Conservation (phyloP, 1,284 basidiomycete species). For the Melampsora larici-populina region DNA sequence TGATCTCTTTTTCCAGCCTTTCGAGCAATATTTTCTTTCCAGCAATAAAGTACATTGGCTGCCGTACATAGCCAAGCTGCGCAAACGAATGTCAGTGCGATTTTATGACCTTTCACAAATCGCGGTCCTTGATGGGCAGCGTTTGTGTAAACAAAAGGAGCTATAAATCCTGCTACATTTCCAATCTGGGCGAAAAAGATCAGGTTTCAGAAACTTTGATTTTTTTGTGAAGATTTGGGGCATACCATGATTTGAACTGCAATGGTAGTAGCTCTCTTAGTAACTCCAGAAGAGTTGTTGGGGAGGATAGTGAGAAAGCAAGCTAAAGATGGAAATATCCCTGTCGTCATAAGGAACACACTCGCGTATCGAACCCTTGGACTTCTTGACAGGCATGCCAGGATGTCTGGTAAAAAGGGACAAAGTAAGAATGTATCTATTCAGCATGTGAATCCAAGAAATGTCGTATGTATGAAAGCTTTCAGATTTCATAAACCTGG, state of each 20-base stretch:
- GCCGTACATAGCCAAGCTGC: constrained; percentile 22
- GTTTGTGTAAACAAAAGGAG: constrained; percentile 32
- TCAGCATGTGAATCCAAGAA: neutral
- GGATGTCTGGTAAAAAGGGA: constrained; percentile 15
- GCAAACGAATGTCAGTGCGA: constrained; percentile 26
- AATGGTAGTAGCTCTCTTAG: constrained; percentile 48
- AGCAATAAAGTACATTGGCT: constrained; percentile 45
- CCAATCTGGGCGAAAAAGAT: constrained; percentile 18
- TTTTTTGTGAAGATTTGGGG: neutral
- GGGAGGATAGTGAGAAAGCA: constrained; percentile 48
- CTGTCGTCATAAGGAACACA: constrained; percentile 49
- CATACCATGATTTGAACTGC: constrained; percentile 49
- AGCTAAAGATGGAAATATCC: constrained; percentile 48
- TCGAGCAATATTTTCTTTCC: constrained; percentile 47
- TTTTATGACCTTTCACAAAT: constrained; percentile 25
- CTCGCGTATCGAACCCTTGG: constrained; percentile 47
- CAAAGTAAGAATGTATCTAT: neutral
- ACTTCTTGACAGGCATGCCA: constrained; percentile 10
- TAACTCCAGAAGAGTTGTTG: constrained; percentile 48
- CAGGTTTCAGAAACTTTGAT: neutral
- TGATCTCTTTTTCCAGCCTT: constrained; percentile 46
- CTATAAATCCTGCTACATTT: constrained; percentile 35
- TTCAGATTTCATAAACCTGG: neutral
- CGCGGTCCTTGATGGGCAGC: constrained; percentile 34
- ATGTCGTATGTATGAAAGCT: neutral